phyloP scores from a whole-genome alignment of 441 rosid genomes.

The Pelargonium myrrhifolium region DNA sequence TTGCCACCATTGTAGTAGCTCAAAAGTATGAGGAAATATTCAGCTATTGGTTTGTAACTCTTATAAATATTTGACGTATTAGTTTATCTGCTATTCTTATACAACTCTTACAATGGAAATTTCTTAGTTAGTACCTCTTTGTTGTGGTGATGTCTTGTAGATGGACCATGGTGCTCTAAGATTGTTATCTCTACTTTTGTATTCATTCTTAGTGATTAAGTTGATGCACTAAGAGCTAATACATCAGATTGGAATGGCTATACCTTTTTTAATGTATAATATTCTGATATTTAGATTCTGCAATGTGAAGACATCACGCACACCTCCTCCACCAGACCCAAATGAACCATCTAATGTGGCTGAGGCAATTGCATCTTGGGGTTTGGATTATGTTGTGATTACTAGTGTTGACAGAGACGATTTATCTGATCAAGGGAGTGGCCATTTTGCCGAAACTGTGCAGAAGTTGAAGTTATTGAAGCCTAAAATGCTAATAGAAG shows the following conservation, averaged over 20 bases:
- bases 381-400: constrained; percentile 89
- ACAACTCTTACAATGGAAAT: background rate
- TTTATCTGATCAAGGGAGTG: constrained; percentile 86
- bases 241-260: background rate
- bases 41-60: background rate
- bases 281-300: constrained; percentile 50
- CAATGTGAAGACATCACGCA: constrained; percentile 89
- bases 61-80: background rate
- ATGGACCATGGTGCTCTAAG: background rate
- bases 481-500: constrained; percentile 85
- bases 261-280: background rate
- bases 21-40: background rate
- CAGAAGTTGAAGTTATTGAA: constrained; percentile 70
- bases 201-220: background rate
- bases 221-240: background rate
- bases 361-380: constrained; percentile 97
- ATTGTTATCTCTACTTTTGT: background rate
- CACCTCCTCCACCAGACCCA: constrained; percentile 93
- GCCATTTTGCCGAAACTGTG: constrained; percentile 77
- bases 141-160: background rate
- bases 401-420: constrained; percentile 97
- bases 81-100: background rate
- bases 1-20: background rate
- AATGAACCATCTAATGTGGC: constrained; percentile 82
- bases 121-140: background rate